These are phyloP conservation scores for Turnera subulata DNA, from an alignment of 345 rosid species.

Conservation along the genomic window DNA sequence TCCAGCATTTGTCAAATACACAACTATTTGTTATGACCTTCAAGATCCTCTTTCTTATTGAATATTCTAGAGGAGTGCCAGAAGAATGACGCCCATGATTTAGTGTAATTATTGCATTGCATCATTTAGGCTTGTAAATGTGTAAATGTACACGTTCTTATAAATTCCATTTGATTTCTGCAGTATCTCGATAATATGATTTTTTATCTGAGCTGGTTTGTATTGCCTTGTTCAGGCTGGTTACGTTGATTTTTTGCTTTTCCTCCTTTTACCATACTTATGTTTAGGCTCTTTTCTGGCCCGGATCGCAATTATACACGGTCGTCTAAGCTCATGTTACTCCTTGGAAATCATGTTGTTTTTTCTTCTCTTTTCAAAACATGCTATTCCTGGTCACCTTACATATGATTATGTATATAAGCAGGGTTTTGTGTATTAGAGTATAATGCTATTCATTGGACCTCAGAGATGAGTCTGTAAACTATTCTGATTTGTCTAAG, in stretches of 20 bases:
- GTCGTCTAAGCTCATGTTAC: too few relatives aligned
- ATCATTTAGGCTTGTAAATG: slow-evolving; percentile 3
- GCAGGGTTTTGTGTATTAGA: background rate
- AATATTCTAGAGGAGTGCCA: too few relatives aligned
- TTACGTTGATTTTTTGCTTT: background rate
- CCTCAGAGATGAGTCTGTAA: too few relatives aligned
- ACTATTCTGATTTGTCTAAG: too few relatives aligned
- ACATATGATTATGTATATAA: background rate
- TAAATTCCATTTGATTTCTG: slow-evolving; percentile 4
- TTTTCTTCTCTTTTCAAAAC: too few relatives aligned
- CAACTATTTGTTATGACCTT: slow-evolving; percentile 55
- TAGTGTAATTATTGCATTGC: background rate
- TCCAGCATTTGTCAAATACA: slow-evolving; percentile 65
- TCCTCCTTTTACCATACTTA: too few relatives aligned
- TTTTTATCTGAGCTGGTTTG: background rate
- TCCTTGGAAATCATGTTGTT: too few relatives aligned
- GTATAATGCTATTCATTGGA: too few relatives aligned
- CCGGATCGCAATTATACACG: too few relatives aligned
- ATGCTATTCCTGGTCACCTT: too few relatives aligned
- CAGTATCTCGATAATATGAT: background rate
- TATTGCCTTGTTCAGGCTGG: background rate
- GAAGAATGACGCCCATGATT: background rate
- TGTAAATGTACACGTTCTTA: background rate
- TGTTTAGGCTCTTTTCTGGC: too few relatives aligned
- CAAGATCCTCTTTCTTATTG: slow-evolving; percentile 3